Evolutionary conservation across 176 grass and related monocot genomes (phyloP).

Genomic region (Tillandsia leiboldiana): DNA sequence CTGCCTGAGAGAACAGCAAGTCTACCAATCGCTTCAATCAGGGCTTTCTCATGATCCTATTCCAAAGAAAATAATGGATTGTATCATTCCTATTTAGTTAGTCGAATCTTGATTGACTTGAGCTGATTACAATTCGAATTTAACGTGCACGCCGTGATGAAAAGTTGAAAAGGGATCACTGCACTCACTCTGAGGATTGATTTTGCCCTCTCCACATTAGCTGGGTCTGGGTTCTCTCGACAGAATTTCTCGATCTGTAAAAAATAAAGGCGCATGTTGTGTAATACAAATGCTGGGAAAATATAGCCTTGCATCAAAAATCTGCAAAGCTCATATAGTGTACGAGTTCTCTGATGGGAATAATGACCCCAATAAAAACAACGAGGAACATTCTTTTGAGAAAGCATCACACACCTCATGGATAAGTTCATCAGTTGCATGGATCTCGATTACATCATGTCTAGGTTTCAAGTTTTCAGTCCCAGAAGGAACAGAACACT

Average conservation of each 20-base stretch:
- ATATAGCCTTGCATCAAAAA: conserved; percentile 6
- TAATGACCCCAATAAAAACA: not conserved
- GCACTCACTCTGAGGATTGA: conserved; percentile 37
- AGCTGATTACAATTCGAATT: not conserved
- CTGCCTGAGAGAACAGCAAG: conserved; percentile 37
- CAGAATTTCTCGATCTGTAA: conserved; percentile 43
- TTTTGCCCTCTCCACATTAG: conserved; percentile 53
- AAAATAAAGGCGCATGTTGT: not conserved
- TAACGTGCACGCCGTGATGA: not conserved
- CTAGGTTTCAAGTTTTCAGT: conserved; percentile 10
- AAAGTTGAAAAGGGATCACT: conserved; percentile 6
- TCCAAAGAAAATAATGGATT: conserved; percentile 13
- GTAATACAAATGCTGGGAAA: conserved; percentile 4
- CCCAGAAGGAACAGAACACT: conserved; percentile 11
- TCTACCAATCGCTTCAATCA: conserved; percentile 42
- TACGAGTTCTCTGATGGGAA: not conserved
- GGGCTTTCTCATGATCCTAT: conserved; percentile 50
- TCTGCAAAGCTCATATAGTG: not conserved
- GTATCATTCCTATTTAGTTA: conserved; percentile 13
- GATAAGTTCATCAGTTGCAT: conserved; percentile 34
- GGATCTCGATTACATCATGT: conserved; percentile 34
- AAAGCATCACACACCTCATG: conserved; percentile 29
- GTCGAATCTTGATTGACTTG: conserved; percentile 6
- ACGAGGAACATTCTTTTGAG: not conserved
- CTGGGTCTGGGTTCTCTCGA: conserved; percentile 36